A percentile compares a stretch with the other conserved stretches of the same genome.
phyloP scores from a whole-genome alignment of 2,329 filamentous ascomycete genomes.

The Ophiostoma himal-ulmi region DNA sequence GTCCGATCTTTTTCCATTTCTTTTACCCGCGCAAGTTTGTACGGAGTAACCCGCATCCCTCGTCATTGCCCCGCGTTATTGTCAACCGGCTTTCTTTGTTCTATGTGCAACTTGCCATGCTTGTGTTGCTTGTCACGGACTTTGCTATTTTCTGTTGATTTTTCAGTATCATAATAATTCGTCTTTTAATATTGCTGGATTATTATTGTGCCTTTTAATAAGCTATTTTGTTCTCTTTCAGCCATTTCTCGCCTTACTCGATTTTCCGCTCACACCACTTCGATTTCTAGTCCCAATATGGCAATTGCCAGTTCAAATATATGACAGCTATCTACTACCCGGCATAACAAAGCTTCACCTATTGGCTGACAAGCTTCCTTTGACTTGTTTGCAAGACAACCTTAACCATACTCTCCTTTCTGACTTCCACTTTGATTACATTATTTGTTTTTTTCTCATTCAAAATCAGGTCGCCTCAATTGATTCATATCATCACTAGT shows the following conservation, averaged over 20 bases:
- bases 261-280: neutral
- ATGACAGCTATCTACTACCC: neutral
- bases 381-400: neutral
- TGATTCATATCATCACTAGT: neutral
- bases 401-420: neutral
- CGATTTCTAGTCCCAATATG: neutral
- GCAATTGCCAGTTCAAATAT: neutral
- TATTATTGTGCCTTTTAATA: neutral
- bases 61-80: constrained; percentile 5
- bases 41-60: neutral
- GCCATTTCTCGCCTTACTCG: neutral
- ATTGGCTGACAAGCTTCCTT: neutral
- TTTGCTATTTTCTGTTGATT: neutral
- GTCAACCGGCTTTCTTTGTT: neutral
- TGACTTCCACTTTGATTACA: neutral
- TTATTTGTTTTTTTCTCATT: neutral
- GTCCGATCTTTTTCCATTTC: constrained; percentile 3
- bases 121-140: neutral
- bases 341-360: constrained; percentile 1
- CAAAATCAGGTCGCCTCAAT: neutral
- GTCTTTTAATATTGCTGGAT: neutral
- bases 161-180: neutral
- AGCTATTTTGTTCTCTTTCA: neutral
- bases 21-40: neutral
- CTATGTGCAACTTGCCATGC: neutral